These are phyloP conservation scores for Ophiocordyceps camponoti-saundersi DNA, from an alignment of 2,329 filamentous ascomycete genomes.

Conservation along the genomic window DNA sequence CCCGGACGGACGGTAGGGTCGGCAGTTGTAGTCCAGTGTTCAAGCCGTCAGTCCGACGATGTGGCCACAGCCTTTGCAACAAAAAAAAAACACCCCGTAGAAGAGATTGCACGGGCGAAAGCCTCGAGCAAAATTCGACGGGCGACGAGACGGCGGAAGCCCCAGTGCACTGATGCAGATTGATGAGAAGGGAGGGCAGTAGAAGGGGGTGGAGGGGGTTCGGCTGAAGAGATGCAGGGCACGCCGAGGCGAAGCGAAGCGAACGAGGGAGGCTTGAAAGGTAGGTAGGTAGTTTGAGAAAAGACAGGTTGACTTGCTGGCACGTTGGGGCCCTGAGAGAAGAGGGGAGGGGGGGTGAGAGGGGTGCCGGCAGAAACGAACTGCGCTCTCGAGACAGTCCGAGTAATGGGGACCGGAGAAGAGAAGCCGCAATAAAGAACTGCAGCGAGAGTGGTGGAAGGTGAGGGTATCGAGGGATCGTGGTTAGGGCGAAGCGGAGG, in stretches of 20 bases:
- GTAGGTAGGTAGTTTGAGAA: neutral
- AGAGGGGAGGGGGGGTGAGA: neutral
- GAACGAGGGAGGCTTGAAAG: neutral
- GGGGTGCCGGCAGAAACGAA: slow-evolving; percentile 1
- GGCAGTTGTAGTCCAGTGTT: neutral
- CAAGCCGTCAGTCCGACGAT: neutral
- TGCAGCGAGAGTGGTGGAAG: neutral
- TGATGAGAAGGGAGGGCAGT: neutral
- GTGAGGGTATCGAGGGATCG: neutral
- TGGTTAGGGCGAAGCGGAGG: neutral
- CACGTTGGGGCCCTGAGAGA: neutral
- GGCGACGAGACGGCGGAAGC: neutral
- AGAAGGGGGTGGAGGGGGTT: too few relatives aligned
- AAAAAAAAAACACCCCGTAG: neutral
- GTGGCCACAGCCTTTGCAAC: neutral
- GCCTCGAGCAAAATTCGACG: neutral
- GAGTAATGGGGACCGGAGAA: slow-evolving; percentile 1
- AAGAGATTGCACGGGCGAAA: neutral
- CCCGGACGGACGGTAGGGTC: neutral
- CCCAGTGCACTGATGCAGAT: neutral
- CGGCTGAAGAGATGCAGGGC: neutral
- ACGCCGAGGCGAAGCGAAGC: neutral
- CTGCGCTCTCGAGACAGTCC: slow-evolving; percentile 1
- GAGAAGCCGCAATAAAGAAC: neutral
- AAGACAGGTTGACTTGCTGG: neutral